phyloP scores from a whole-genome alignment of 2,329 filamentous ascomycete species.

The Leptodontidium sp. region DNA sequence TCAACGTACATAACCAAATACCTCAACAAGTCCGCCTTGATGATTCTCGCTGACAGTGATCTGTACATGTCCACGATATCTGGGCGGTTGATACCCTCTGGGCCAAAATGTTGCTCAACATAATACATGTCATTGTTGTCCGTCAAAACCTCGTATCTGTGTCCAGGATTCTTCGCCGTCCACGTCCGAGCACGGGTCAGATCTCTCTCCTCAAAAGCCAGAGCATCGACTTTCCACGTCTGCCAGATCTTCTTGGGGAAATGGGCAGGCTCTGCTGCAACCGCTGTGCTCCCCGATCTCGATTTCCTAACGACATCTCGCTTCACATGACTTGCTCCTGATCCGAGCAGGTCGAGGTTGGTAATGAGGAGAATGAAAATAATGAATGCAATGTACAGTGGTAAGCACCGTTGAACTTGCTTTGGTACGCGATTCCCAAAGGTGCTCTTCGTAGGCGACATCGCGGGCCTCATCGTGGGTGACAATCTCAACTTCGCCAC shows the following conservation, averaged over 20 bases:
- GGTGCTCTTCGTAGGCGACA: slow-evolving; percentile 12
- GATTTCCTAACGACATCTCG: slow-evolving; percentile 23
- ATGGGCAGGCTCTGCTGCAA: slow-evolving; percentile 23
- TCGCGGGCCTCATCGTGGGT: slow-evolving; percentile 11
- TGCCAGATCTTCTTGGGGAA: slow-evolving; percentile 80
- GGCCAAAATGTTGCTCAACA: slow-evolving; percentile 73
- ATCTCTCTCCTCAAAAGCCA: slow-evolving; percentile 72
- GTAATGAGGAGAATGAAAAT: slow-evolving; percentile 40
- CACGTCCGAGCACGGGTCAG: slow-evolving; percentile 68
- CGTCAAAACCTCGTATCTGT: slow-evolving; percentile 59
- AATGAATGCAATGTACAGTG: slow-evolving; percentile 40
- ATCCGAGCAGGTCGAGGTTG: slow-evolving; percentile 30
- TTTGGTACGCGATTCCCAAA: slow-evolving; percentile 26
- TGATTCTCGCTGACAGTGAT: slow-evolving; percentile 67
- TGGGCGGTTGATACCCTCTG: slow-evolving; percentile 68
- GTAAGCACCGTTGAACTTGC: slow-evolving; percentile 39
- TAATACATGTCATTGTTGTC: slow-evolving; percentile 73
- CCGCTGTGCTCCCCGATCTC: not conserved
- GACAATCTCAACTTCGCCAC: slow-evolving; percentile 6
- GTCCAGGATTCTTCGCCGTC: slow-evolving; percentile 70
- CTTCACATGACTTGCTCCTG: slow-evolving; percentile 23
- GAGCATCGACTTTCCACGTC: slow-evolving; percentile 75
- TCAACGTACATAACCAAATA: slow-evolving; percentile 72
- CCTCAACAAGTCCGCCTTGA: slow-evolving; percentile 71
- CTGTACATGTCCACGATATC: slow-evolving; percentile 71